phyloP scores from a whole-genome alignment of 257 asterid genomes.

The Nicotiana otophora region DNA sequence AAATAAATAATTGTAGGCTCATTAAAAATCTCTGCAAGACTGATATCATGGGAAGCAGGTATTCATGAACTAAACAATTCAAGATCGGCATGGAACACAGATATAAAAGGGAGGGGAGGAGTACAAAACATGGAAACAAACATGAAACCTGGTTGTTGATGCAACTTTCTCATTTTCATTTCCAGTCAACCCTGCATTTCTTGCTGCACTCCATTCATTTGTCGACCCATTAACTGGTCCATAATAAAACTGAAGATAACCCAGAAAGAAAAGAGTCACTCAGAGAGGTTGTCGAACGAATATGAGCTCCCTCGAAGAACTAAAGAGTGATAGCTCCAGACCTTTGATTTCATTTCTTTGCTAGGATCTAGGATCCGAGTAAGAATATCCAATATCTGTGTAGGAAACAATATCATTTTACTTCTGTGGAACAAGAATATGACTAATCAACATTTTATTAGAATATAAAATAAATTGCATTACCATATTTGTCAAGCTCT shows the following conservation, averaged over 20 bases:
- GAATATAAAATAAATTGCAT: conserved; percentile 8
- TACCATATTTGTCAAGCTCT: conserved; percentile 49
- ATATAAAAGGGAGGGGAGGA: not conserved
- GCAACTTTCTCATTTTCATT: conserved; percentile 22
- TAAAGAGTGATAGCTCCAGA: conserved; percentile 20
- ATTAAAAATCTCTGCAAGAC: not conserved
- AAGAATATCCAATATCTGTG: conserved; percentile 75
- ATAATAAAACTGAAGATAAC: conserved; percentile 42
- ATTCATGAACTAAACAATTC: not conserved
- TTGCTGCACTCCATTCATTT: conserved; percentile 23
- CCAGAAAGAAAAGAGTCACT: conserved; percentile 8
- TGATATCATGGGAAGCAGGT: not conserved
- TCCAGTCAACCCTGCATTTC: conserved; percentile 22
- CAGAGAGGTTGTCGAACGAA: conserved; percentile 8
- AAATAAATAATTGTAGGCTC: not conserved
- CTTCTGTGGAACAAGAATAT: not conserved
- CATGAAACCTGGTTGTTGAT: conserved; percentile 45
- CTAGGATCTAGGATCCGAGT: conserved; percentile 75
- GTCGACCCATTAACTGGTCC: conserved; percentile 41
- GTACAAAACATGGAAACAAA: conserved; percentile 11
- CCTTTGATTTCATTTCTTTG: conserved; percentile 68
- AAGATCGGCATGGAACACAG: not conserved
- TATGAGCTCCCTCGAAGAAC: not conserved
- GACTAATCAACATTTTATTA: conserved; percentile 6
- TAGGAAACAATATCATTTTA: not conserved